Evolutionary conservation across 768 basidiomycete genomes (phyloP).

Genomic region (Leccinum arenicola): DNA sequence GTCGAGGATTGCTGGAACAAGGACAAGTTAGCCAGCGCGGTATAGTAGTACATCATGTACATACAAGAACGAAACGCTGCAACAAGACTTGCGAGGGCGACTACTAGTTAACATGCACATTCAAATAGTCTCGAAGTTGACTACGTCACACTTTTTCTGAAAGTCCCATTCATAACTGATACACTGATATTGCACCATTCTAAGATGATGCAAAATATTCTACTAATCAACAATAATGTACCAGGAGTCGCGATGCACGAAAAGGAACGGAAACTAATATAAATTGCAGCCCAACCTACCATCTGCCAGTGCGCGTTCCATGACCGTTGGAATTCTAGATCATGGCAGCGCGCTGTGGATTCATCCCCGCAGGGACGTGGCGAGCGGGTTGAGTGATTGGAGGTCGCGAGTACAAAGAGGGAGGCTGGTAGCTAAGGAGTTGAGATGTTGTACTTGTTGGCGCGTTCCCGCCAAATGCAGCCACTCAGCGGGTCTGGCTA

Average conservation of each 20-base stretch:
- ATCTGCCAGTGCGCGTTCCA: conserved; percentile 25
- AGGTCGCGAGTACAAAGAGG: conserved; percentile 38
- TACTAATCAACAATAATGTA: conserved; percentile 28
- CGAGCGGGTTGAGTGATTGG: conserved; percentile 41
- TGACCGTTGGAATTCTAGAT: conserved; percentile 48
- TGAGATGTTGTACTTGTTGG: conserved; percentile 32
- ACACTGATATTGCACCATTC: too few species aligned
- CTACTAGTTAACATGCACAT: not conserved
- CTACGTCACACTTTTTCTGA: not conserved
- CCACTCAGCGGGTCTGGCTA: conserved; percentile 33
- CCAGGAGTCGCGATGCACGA: conserved; percentile 7
- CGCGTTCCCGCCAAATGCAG: conserved; percentile 28
- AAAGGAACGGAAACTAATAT: conserved; percentile 14
- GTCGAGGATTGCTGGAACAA: too few species aligned
- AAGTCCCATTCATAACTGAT: conserved; percentile 5
- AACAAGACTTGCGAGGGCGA: conserved; percentile 34
- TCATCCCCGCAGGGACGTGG: conserved; percentile 55
- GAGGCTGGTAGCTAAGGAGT: conserved; percentile 41
- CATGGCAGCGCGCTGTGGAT: conserved; percentile 64
- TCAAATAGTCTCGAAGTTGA: not conserved
- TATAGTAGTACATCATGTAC: conserved; percentile 21
- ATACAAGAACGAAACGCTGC: conserved; percentile 33
- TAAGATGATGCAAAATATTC: conserved; percentile 3
- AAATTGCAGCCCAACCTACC: conserved; percentile 26
- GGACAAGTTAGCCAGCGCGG: too few species aligned